Percentiles rank a stretch among this genome's conserved stretches.
phyloP scores from a whole-genome alignment of 306 rosid species.

The Crotalaria pallida region DNA sequence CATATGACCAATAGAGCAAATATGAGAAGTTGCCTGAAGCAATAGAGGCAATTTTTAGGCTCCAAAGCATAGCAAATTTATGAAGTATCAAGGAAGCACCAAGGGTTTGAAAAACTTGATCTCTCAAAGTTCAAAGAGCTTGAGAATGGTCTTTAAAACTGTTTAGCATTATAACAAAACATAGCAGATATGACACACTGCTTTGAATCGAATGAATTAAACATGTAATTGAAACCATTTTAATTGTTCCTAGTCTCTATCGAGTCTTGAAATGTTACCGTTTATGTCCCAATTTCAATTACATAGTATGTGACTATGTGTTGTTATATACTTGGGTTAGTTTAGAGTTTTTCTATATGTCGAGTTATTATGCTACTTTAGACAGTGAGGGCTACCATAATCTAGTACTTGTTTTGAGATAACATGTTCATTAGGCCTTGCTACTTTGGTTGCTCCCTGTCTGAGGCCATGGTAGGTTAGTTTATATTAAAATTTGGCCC shows the following conservation, averaged over 20 bases:
- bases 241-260: not conserved
- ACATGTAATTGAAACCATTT: not conserved
- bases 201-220: not conserved
- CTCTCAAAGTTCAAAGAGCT: not conserved
- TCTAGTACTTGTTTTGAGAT: too few species aligned
- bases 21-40: slow-evolving; percentile 51
- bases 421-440: too few species aligned
- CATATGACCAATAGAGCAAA: not conserved
- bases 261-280: not conserved
- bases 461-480: too few species aligned
- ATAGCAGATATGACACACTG: not conserved
- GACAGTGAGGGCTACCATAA: too few species aligned
- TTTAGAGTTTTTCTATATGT: too few species aligned
- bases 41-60: slow-evolving; percentile 6
- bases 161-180: not conserved
- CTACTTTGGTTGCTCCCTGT: too few species aligned
- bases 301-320: too few species aligned
- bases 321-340: too few species aligned
- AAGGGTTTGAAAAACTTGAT: not conserved
- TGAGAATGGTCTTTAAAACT: not conserved
- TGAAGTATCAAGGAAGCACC: not conserved
- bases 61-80: not conserved
- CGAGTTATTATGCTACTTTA: too few species aligned
- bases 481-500: too few species aligned
- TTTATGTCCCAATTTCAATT: not conserved